Evolutionary conservation across 179 eudicot genomes (phyloP), one percentile per base, ranked within the genome.

Genomic region (Sideroxylon spinosum): DNA sequence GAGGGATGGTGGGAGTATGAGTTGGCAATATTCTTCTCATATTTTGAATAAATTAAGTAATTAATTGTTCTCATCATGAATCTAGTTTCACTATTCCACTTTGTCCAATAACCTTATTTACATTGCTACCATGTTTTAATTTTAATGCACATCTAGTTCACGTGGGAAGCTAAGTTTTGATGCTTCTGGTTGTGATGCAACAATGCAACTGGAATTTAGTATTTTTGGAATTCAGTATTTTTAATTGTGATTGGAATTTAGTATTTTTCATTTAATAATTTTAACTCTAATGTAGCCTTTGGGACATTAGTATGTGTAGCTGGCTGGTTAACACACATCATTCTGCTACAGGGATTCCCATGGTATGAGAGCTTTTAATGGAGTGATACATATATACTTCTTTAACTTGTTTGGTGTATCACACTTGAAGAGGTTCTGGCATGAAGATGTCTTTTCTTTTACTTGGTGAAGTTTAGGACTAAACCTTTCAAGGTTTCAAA

Each of bases 401-500:
- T 74, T 68, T 77, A 32, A 26, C 75, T 79, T 85, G 79, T 71
- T 78, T 79, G 82, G 67, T 81, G 74, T 49, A 32, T 71, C 71
- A 68, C 74, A 81, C 72, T 64, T 4, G 61, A 79, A 65, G 56
- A 74, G 53, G 77, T 86, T 85, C 87, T 88, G 81, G 87, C 79
- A 37, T 56, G 69, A 74, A 44, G 79, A 75, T 82, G 66, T 83
- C 73, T 85, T 81, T 81, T 23, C 78, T 82, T 77, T 82, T 72
- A 57, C 81, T 71, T 97, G 92, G 98, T 92, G 85, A 94, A 91
- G 85, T 90, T 94, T 65, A 85, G 87, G 89, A 94, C 92, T 84
- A 92, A 88, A 84, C 92, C 97, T 37, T 94, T 94, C 72, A 86
- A 86, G 78, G 92, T 94, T 68, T 97, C 97, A 6, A 95, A 94